Conservation (phyloP, 169 alveolate genomes). For the Miamiensis avidus region DNA sequence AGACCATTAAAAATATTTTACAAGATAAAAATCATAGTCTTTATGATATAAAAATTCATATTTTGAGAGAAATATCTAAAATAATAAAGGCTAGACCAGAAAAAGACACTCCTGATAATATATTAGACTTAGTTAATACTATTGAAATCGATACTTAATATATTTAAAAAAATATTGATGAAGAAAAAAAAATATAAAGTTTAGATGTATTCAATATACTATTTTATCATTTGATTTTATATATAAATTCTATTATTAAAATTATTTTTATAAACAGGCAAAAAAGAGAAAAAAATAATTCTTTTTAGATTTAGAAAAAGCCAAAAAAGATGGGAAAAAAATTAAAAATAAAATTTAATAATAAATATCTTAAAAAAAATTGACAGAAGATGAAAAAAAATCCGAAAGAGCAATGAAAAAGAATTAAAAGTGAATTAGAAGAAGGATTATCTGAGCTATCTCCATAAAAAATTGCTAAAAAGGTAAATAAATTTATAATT, state of each 20-base stretch:
- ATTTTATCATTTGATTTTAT: too few relatives aligned
- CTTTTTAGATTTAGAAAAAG: background rate
- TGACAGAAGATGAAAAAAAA: background rate
- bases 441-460: too few relatives aligned
- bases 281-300: background rate
- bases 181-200: too few relatives aligned
- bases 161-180: too few relatives aligned
- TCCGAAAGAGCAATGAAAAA: background rate
- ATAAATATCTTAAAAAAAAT: too few relatives aligned
- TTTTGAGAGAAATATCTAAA: background rate
- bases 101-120: background rate
- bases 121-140: background rate
- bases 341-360: too few relatives aligned
- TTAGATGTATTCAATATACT: too few relatives aligned
- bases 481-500: too few relatives aligned
- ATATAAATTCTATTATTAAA: too few relatives aligned
- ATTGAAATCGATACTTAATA: background rate
- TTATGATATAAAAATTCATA: background rate
- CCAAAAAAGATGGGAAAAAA: background rate
- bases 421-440: background rate
- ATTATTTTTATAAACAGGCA: too few relatives aligned
- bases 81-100: background rate
- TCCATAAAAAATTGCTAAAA: too few relatives aligned
- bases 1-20: background rate
- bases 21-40: background rate